Evolutionary conservation across 176 grass and related monocot species (phyloP), one percentile per base, ranked within the genome.

Genomic region (Echinochloa phyllopogon): DNA sequence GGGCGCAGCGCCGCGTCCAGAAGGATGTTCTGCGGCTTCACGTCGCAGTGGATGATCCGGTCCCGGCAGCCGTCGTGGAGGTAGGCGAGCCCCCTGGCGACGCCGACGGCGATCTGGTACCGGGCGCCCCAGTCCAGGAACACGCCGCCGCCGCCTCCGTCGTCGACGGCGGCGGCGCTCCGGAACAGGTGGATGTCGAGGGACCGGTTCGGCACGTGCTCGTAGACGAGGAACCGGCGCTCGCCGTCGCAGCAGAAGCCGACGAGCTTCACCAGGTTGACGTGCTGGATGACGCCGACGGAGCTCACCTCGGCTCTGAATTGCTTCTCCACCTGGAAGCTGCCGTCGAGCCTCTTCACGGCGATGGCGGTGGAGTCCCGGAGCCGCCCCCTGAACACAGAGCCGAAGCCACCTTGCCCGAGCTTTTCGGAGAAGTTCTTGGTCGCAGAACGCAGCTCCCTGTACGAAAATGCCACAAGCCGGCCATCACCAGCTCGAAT

Each of bases 11-110:
- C 41, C 38, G 49, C 70, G 56, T 86, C 86, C 27, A 92, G 79
- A 0, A 92, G 79, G 36, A 92, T 83, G 60, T 92, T 92, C 68
- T 92, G 66, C n/a, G 90, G 90, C 67, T 92, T 92, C 5, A 92
- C 82, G 17, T 92, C 90, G 4, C 86, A 92, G 37, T 89, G 90
- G 76, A 92, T 83, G 49, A 92, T 89, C 52, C 82, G 53, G 14
- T 92, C 83, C 10, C 74, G 61, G 78, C 90, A 92, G 16, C 80
- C 23, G 60, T 88, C 86, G 17, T 92, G 86, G n/a, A 92, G 65
- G 71, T 88, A 92, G n/a, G 67, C 0, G 27, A 89, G 50, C 45
- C 90, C 90, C 53, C 79, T 86, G 0, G 83, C 86, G 10, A 78
- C 63, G 2, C 78, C 86, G 0, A 75, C 8, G 6, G 90, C 83